These are phyloP conservation scores for Bruguiera parviflora DNA, from an alignment of 345 rosid species.

Conservation along the genomic window DNA sequence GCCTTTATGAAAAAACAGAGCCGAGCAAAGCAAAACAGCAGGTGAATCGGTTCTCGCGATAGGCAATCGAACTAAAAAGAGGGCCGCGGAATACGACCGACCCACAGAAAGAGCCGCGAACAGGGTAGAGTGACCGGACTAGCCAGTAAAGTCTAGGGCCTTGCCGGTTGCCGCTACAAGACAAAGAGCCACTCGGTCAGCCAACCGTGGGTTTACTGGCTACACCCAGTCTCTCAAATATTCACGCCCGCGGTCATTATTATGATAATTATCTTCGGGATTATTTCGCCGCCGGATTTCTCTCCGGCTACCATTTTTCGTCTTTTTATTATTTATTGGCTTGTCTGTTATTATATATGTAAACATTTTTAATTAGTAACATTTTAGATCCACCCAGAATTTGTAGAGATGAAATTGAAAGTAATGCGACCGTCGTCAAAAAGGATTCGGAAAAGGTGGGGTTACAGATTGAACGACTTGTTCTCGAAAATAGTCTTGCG, in stretches of 20 bases:
- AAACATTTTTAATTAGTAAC: no score
- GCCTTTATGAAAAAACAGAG: conserved; percentile 21
- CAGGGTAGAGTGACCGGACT: conserved; percentile 34
- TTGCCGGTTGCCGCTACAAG: conserved; percentile 13
- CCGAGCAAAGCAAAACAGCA: not conserved
- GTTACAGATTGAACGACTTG: no score
- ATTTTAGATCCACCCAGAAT: no score
- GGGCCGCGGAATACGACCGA: conserved; percentile 13
- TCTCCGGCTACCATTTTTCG: no score
- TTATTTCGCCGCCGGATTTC: not conserved
- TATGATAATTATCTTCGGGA: not conserved
- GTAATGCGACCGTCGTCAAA: no score
- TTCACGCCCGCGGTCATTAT: not conserved
- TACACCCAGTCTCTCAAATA: conserved; percentile 32
- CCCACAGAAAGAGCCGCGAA: conserved; percentile 7
- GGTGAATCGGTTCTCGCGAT: not conserved
- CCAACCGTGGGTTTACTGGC: conserved; percentile 31
- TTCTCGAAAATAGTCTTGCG: no score
- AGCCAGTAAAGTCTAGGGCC: conserved; percentile 25
- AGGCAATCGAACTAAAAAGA: not conserved
- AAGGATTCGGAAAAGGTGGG: no score
- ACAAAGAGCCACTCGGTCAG: not conserved
- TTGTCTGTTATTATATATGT: no score
- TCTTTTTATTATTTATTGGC: no score
- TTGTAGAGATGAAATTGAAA: no score